Percentiles rank a stretch among this genome's conserved stretches.
Evolutionary conservation across 805 yeast genomes (phyloP).

Genomic region (Starmerella asiatica): DNA sequence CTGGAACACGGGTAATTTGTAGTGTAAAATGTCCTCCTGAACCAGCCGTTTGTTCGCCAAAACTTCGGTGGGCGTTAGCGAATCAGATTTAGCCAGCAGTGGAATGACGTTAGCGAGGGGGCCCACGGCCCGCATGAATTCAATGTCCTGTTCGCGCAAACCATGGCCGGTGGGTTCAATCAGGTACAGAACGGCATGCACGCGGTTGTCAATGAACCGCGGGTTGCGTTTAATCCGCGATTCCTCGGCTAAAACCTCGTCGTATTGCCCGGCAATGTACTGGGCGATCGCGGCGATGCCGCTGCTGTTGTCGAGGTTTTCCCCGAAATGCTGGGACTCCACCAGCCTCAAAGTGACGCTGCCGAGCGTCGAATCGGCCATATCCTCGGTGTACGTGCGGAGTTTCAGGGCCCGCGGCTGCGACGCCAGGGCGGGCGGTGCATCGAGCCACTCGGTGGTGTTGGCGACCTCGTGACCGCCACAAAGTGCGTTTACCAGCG

Average conservation of each 20-base stretch:
- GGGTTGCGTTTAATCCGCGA: slow-evolving; percentile 61
- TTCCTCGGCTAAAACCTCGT: slow-evolving; percentile 59
- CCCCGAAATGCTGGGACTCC: slow-evolving; percentile 70
- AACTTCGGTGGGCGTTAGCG: slow-evolving; percentile 66
- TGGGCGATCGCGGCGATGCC: slow-evolving; percentile 39
- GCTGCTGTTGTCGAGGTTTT: slow-evolving; percentile 49
- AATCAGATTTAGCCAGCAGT: slow-evolving; percentile 72
- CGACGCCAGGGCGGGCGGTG: slow-evolving; percentile 21
- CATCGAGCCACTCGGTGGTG: slow-evolving; percentile 21
- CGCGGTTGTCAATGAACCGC: slow-evolving; percentile 55
- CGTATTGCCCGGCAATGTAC: slow-evolving; percentile 59
- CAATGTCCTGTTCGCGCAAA: slow-evolving; percentile 58
- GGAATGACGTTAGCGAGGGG: slow-evolving; percentile 77
- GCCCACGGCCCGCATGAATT: slow-evolving; percentile 63
- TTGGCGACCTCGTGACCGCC: slow-evolving; percentile 55
- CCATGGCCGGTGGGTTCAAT: slow-evolving; percentile 48
- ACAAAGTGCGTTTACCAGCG: slow-evolving; percentile 80
- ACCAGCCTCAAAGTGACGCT: slow-evolving; percentile 38
- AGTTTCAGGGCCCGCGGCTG: slow-evolving; percentile 22
- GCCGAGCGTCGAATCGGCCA: slow-evolving; percentile 19
- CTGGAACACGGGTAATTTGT: slow-evolving; percentile 58
- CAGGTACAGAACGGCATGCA: slow-evolving; percentile 67
- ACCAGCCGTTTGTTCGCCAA: slow-evolving; percentile 61
- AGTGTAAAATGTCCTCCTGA: slow-evolving; percentile 56
- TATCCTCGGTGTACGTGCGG: slow-evolving; percentile 21